Evolutionary conservation across 1,284 basidiomycete genomes (phyloP).

Genomic region (Neolentinus lepideus): DNA sequence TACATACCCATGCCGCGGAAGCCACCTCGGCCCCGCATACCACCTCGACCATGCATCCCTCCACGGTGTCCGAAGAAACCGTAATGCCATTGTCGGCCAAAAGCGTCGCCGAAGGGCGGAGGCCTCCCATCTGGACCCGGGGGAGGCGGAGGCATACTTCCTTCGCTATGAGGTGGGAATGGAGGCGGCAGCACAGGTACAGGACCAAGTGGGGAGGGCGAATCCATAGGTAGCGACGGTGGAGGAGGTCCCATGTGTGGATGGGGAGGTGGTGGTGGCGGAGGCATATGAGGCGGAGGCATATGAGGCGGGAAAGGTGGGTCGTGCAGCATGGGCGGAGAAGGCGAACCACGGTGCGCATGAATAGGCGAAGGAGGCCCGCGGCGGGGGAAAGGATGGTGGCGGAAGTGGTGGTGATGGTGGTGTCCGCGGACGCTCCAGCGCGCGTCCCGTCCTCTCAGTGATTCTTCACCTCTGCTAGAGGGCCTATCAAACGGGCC

Average conservation of each 20-base stretch:
- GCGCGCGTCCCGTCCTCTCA: not conserved
- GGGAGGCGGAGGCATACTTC: conserved; percentile 6
- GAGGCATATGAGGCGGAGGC: not conserved
- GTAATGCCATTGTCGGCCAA: no score
- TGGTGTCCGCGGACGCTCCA: not conserved
- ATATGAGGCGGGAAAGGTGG: conserved; percentile 8
- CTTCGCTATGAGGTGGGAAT: conserved; percentile 6
- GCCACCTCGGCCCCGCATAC: not conserved
- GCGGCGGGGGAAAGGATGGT: conserved; percentile 13
- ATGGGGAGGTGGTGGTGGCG: not conserved
- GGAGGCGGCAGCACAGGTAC: conserved; percentile 12
- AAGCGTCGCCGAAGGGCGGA: not conserved
- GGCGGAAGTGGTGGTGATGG: conserved; percentile 1
- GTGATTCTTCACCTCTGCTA: not conserved
- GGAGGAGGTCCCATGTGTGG: not conserved
- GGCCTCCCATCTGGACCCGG: not conserved
- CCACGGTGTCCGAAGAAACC: no score
- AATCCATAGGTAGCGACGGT: conserved; percentile 1
- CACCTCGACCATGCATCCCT: not conserved
- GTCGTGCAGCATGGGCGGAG: conserved; percentile 15
- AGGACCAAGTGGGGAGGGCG: conserved; percentile 12
- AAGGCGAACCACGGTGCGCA: conserved; percentile 13
- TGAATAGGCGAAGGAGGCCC: conserved; percentile 16
- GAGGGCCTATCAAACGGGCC: not conserved
- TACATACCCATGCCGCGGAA: not conserved